These are phyloP conservation scores for Peronospora destructor DNA, from an alignment of 352 stramenopile genomes.

Conservation along the genomic window DNA sequence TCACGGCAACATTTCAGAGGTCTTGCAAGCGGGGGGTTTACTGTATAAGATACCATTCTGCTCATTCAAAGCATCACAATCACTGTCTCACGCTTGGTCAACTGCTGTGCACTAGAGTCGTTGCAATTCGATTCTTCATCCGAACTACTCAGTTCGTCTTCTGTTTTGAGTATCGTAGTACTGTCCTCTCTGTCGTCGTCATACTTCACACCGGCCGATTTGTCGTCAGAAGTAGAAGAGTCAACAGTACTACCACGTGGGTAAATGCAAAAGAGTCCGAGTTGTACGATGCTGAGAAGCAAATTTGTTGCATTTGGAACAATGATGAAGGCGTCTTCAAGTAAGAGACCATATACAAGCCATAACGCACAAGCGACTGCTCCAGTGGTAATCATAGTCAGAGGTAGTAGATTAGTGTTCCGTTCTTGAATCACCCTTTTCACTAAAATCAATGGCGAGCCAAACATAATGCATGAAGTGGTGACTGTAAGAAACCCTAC, in stretches of 20 bases:
- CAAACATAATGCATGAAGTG: constrained; percentile 57
- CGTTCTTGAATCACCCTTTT: constrained; percentile 43
- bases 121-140: constrained; percentile 3
- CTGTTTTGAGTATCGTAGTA: constrained; percentile 1
- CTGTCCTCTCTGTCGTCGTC: constrained; percentile 16
- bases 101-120: neutral
- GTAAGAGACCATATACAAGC: constrained; percentile 46
- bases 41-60: neutral
- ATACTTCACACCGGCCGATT: constrained; percentile 4
- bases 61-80: constrained; percentile 12
- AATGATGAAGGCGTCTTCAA: constrained; percentile 49
- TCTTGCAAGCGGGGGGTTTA: neutral
- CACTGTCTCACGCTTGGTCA: constrained; percentile 6
- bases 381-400: constrained; percentile 45
- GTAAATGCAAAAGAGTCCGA: constrained; percentile 41
- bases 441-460: constrained; percentile 45
- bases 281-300: constrained; percentile 43
- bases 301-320: constrained; percentile 57
- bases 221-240: constrained; percentile 2
- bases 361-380: constrained; percentile 45
- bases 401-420: constrained; percentile 34
- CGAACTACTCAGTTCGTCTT: constrained; percentile 9
- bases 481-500: constrained; percentile 52
- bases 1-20: neutral
- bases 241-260: constrained; percentile 17